Percentiles rank a stretch among this genome's conserved stretches.
Evolutionary conservation across 345 rosid species (phyloP).

Genomic region (Citrus cavaleriei): DNA sequence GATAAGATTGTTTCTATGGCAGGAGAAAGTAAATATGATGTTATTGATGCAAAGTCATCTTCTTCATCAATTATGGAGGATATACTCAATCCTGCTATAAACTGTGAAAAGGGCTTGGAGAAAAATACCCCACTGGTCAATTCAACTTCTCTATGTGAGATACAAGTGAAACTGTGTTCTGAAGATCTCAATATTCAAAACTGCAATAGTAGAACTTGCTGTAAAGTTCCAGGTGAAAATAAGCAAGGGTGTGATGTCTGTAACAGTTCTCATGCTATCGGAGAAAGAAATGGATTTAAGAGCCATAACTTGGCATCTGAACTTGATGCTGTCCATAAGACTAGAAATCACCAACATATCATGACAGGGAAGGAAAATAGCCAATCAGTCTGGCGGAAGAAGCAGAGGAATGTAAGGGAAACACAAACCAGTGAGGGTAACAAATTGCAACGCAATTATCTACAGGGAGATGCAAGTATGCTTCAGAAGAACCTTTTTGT

Average conservation of each 20-base stretch:
- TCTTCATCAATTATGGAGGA: not conserved
- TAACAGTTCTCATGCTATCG: not conserved
- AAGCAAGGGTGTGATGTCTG: not conserved
- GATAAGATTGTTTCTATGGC: not conserved
- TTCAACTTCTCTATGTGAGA: not conserved
- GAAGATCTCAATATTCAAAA: not conserved
- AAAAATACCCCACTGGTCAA: not conserved
- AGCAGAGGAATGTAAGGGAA: slow-evolving; percentile 1
- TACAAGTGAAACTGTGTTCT: not conserved
- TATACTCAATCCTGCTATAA: not conserved
- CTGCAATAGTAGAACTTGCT: not conserved
- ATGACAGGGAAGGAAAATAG: not conserved
- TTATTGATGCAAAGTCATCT: not conserved
- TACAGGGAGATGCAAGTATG: not conserved
- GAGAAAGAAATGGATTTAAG: not conserved
- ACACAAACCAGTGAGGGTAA: not conserved
- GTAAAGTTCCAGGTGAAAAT: not conserved
- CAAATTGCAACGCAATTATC: not conserved
- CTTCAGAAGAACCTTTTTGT: slow-evolving; percentile 1
- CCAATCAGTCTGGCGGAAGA: slow-evolving; percentile 2
- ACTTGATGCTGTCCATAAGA: slow-evolving; percentile 2
- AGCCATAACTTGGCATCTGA: not conserved
- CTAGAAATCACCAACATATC: not conserved
- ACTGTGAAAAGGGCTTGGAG: not conserved
- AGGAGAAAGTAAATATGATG: not conserved